Base-by-base conservation (phyloP, 441 rosid species). In the Eutrema salsugineum region DNA sequence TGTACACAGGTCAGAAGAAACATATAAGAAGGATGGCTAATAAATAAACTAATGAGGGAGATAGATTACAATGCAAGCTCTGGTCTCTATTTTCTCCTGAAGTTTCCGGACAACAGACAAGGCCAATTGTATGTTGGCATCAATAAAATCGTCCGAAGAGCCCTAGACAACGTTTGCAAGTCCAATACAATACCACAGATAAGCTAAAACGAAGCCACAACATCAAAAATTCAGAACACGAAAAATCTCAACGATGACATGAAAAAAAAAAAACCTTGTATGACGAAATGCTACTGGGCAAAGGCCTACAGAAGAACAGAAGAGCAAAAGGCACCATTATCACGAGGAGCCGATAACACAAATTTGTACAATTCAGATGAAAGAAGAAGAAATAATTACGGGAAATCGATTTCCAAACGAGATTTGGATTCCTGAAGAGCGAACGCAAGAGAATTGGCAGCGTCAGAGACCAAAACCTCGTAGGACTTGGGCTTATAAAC, bases 91-190 rank as follows among this genome's bases (percentile, higher is more conserved):
- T 79, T 76, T 91, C 76, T 82, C 86, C 83, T 83, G 86, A 72
- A 94, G 93, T 80, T 91, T 91, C 82, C 84, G 85, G 46, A 91
- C 71, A 55, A 94, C 82, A 54, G 94, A 80, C 85, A 91, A 84
- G 11, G 86, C 90, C 50, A 94, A 79, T 77, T 94, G 99, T 79
- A 94, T 85, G 76, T 91, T 94, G 83, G 99, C 97, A 68, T 91
- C 97, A 70, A 83, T 91, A 81, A 87, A 94, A 17, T 91, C 99
- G 77, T 91, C 96, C 80, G 99, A 94, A 78, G 96, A 91, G 66
- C 97, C 99, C 97, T 91, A 83, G 1, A 86, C 80, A 86, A 48
- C 35, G 28, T 75, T 83, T 72, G 80, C 84, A 66, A 81, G 74
- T 70, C 83, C 65, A 75, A 77, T 44, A 62, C 76, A 70, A 64